Base-by-base conservation (phyloP, 2,329 filamentous ascomycete species). In the Trichoderma sp. region DNA sequence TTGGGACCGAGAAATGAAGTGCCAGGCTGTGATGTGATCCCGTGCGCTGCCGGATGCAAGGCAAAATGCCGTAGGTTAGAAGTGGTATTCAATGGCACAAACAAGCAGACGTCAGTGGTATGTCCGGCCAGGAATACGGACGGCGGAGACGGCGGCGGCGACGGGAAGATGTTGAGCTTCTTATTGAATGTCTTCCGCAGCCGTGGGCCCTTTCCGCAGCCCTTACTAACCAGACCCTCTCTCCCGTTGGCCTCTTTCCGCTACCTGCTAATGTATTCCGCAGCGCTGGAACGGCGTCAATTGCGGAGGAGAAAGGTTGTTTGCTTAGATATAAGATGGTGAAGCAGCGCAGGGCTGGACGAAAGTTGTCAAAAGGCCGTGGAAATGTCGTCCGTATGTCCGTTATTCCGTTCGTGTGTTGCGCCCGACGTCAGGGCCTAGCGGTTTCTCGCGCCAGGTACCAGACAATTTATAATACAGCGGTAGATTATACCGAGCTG, bases 351-450 rank as follows among this genome's bases (percentile, higher is more conserved):
- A 65, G 45, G 68, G 50, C 35, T 59, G 27, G 38, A 59, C 27
- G 59, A 35, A 21, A 64, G 68, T 24, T 53, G 59, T 2, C 35
- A 16, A 45, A 71, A 18, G 59, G 53, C 29, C n/a, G 27, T 69
- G 24, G 41, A 69, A 69, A 71, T 71, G 31, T 62, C 35, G 35
- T 38, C 71, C 41, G 71, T 65, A 73, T 73, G 60, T 73, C 71
- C 71, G 71, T 73, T 73, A 73, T 73, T 73, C 71, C 71, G 71
- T 65, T 18, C 6, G 60, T 7, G 38, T 38, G 38, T 14, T n/a
- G 56, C 27, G 71, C 41, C 60, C 56, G 69, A 72, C 59, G 29
- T 21, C 18, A 45, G 56, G 35, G 38, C 56, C 68, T 71, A 64
- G 69, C 38, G 24, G 67, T 63, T 69, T 53, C 38, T 31, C n/a